Base-by-base conservation (phyloP, 192 early-diverging fungal genomes). In the Linnemannia exigua region DNA sequence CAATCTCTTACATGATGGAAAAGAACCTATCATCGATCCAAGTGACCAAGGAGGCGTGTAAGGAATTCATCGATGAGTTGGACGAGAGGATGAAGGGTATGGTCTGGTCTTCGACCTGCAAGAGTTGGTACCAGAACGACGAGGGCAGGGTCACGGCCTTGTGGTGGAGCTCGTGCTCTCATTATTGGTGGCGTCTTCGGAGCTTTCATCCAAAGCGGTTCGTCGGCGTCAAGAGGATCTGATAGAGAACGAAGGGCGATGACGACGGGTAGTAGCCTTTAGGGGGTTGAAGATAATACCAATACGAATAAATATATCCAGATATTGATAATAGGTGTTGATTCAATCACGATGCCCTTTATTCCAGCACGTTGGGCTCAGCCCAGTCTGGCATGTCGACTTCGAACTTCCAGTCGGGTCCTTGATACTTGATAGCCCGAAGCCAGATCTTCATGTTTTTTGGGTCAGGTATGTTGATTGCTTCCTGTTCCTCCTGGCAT, bases 51-150 rank as follows among this genome's bases (percentile, higher is more conserved):
- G 67, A 67, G n/a, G 87, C 87, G 0, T 84, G 84, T 41, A 61
- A 80, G 37, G 63, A 31, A 0, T 90, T 87, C 58, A 48, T 76
- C 8, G 77, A 76, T 25, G 74, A 83, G 5, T 22, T 88, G 28
- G 77, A 87, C 54, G 63, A 83, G 44, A 84, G 76, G n/a, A 61
- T 90, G 71, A 74, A 88, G 67, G 70, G 67, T n/a, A 91, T 88
- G 46, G 88, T 87, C 2, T 92, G 91, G 91, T 51, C 75, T 12
- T 80, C 79, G 22, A 71, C 76, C 4, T 92, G 91, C 74, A 78
- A 41, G 31, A 89, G 88, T 31, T 92, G 89, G 89, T 92, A 92
- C 54, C 82, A 88, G 48, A 83, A 89, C 50, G 66, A 75, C 14
- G 68, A 72, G 12, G 90, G 88, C 8, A 80, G 86, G 7, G 77